Percentiles rank a stretch among this genome's conserved stretches.
Conservation (phyloP, 345 rosid genomes). For the Salix suchowensis region DNA sequence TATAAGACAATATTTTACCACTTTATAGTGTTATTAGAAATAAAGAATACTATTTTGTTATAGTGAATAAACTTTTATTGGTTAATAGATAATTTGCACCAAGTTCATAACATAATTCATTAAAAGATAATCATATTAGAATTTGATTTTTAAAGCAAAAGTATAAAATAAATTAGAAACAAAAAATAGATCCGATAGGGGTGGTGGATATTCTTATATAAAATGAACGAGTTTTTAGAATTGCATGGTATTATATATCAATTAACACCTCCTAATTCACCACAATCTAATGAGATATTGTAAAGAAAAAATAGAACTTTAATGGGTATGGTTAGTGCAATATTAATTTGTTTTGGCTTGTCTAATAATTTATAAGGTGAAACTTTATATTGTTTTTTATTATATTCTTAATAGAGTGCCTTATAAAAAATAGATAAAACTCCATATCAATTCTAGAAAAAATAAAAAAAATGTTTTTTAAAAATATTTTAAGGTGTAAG, state of each 20-base stretch:
- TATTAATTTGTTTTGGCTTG: background rate
- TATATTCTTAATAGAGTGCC: background rate
- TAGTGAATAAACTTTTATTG: no score
- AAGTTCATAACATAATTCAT: no score
- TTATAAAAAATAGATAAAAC: background rate
- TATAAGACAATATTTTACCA: no score
- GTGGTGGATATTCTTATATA: no score
- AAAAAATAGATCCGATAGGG: no score
- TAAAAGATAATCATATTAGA: no score
- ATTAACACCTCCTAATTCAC: background rate
- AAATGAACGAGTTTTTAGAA: no score
- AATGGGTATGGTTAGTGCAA: background rate
- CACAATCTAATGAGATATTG: background rate
- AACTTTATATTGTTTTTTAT: background rate
- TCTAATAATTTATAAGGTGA: background rate
- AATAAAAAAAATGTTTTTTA: background rate
- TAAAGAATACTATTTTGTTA: no score
- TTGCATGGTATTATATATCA: background rate
- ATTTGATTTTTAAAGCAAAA: no score
- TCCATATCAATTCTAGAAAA: background rate
- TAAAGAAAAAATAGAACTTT: background rate
- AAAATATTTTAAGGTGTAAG: constrained; percentile 6
- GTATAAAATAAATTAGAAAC: no score
- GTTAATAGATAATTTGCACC: no score
- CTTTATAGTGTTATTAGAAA: no score